Percentiles rank a stretch among this genome's conserved stretches.
Evolutionary conservation across 2,329 filamentous ascomycete species (phyloP).

Genomic region (Microsporum audouinii): DNA sequence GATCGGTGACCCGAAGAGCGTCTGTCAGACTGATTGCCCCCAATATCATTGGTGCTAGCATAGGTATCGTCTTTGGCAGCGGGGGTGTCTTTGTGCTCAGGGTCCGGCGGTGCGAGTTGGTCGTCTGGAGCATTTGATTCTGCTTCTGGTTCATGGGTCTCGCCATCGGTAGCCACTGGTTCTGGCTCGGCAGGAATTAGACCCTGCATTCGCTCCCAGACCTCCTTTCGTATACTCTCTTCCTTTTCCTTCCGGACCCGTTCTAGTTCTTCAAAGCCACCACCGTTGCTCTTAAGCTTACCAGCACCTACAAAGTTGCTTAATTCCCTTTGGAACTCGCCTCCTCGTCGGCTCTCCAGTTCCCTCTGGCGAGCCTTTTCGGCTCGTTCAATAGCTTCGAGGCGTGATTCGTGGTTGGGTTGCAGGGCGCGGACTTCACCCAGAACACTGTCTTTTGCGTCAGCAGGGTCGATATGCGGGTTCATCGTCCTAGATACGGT

Average conservation of each 20-base stretch:
- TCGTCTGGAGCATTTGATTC: background rate
- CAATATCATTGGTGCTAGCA: background rate
- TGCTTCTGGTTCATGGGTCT: background rate
- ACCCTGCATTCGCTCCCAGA: slow-evolving; percentile 44
- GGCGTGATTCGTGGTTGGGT: slow-evolving; percentile 82
- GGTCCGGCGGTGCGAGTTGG: background rate
- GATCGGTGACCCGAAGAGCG: background rate
- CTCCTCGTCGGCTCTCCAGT: slow-evolving; percentile 59
- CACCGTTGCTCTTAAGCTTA: slow-evolving; percentile 89
- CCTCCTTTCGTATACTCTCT: slow-evolving; percentile 71
- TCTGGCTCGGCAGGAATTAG: slow-evolving; percentile 32
- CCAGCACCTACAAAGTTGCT: slow-evolving; percentile 76
- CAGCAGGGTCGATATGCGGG: slow-evolving; percentile 55
- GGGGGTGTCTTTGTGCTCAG: background rate
- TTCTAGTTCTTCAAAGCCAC: slow-evolving; percentile 89
- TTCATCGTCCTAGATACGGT: slow-evolving; percentile 44
- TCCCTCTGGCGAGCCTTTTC: slow-evolving; percentile 86
- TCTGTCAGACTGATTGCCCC: background rate
- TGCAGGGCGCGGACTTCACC: slow-evolving; percentile 88
- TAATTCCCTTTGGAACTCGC: slow-evolving; percentile 77
- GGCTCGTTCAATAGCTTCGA: slow-evolving; percentile 95
- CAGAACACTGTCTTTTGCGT: slow-evolving; percentile 81
- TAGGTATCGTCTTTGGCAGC: background rate
- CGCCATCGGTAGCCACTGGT: background rate
- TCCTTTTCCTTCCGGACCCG: slow-evolving; percentile 73